phyloP scores from a whole-genome alignment of 192 early-diverging fungal genomes.

The Backusella circina region DNA sequence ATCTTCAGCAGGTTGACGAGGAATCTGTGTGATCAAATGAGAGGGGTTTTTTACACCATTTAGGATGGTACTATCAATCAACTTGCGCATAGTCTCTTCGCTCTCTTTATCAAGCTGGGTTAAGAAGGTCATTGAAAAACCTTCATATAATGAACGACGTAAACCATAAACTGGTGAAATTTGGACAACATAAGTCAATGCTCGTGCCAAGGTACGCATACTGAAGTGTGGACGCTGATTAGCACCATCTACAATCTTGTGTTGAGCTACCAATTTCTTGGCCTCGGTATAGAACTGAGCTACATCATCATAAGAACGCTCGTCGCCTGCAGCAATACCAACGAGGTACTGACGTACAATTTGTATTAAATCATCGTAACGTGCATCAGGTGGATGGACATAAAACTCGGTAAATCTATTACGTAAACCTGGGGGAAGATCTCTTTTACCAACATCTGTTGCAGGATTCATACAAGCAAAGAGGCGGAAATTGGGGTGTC shows the following conservation, averaged over 20 bases:
- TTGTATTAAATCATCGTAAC: slow-evolving; percentile 73
- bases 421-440: slow-evolving; percentile 88
- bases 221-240: slow-evolving; percentile 86
- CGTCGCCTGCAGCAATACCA: slow-evolving; percentile 55
- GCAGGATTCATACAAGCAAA: slow-evolving; percentile 99
- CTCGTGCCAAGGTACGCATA: slow-evolving; percentile 88
- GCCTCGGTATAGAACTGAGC: slow-evolving; percentile 79
- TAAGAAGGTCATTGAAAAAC: slow-evolving; percentile 92
- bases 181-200: slow-evolving; percentile 75
- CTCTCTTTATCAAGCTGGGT: slow-evolving; percentile 80
- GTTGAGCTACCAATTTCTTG: slow-evolving; percentile 65
- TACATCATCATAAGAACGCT: slow-evolving; percentile 57
- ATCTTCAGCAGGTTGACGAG: slow-evolving; percentile 44
- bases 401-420: slow-evolving; percentile 95
- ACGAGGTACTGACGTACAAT: slow-evolving; percentile 80
- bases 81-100: slow-evolving; percentile 45
- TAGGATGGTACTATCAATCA: slow-evolving; percentile 61
- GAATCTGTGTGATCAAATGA: slow-evolving; percentile 57
- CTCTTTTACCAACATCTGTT: slow-evolving; percentile 96
- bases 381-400: slow-evolving; percentile 86
- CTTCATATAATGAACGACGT: slow-evolving; percentile 86
- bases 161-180: slow-evolving; percentile 74
- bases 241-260: slow-evolving; percentile 86
- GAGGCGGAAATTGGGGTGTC: slow-evolving; percentile 91
- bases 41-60: slow-evolving; percentile 51